Percentiles rank a stretch among this genome's conserved stretches.
Evolutionary conservation across 2,329 filamentous ascomycete species (phyloP).

Genomic region (Aspergillus bombycis): DNA sequence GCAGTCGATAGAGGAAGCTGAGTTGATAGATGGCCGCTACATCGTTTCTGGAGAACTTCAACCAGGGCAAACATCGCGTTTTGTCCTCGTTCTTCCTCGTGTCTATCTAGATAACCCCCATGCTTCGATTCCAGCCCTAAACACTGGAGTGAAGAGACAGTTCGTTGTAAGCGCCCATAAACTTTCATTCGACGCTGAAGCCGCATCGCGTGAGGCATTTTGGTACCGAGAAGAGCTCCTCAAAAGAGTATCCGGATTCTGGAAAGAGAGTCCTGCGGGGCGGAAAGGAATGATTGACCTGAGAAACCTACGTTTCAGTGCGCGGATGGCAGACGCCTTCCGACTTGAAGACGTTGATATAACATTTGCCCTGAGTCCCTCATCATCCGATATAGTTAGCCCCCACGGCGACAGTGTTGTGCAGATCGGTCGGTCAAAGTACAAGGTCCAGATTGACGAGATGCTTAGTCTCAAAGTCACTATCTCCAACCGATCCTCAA

Average conservation of each 20-base stretch:
- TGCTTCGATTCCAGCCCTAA: slow-evolving; percentile 76
- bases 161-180: slow-evolving; percentile 85
- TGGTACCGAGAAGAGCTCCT: slow-evolving; percentile 88
- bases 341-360: slow-evolving; percentile 78
- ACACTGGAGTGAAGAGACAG: slow-evolving; percentile 81
- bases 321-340: slow-evolving; percentile 80
- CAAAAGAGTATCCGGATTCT: slow-evolving; percentile 69
- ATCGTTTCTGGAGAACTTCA: slow-evolving; percentile 53
- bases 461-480: slow-evolving; percentile 72
- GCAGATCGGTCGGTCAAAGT: slow-evolving; percentile 51
- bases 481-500: slow-evolving; percentile 72
- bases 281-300: slow-evolving; percentile 74
- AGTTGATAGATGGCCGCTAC: slow-evolving; percentile 26
- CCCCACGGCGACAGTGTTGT: slow-evolving; percentile 27
- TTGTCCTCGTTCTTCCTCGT: slow-evolving; percentile 75
- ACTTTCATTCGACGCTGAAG: slow-evolving; percentile 77
- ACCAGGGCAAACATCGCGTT: slow-evolving; percentile 67
- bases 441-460: slow-evolving; percentile 57
- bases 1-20: slow-evolving; percentile 21
- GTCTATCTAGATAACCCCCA: slow-evolving; percentile 77
- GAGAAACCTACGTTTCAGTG: slow-evolving; percentile 71
- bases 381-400: slow-evolving; percentile 28
- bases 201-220: slow-evolving; percentile 77
- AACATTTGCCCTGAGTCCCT: slow-evolving; percentile 49
- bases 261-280: slow-evolving; percentile 64